Conservation (phyloP, 352 stramenopile genomes). For the Phytopythium litorale region DNA sequence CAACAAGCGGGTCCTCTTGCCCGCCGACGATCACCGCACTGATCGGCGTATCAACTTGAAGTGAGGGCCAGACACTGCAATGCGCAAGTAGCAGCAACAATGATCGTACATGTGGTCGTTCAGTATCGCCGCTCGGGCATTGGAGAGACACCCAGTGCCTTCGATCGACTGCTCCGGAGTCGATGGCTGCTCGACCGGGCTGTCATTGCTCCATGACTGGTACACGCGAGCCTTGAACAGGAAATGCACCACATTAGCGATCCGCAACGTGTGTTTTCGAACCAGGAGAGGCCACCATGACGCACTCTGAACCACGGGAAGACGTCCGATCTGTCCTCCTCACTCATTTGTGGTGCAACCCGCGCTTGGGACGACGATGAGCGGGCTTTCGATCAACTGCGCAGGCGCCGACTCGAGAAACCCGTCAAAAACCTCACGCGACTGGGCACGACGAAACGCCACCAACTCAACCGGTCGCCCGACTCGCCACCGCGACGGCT, state of each 20-base stretch:
- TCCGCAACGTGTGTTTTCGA: neutral
- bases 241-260: neutral
- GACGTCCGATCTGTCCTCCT: neutral
- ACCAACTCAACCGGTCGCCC: neutral
- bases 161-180: neutral
- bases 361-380: neutral
- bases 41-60: constrained; percentile 1
- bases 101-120: constrained; percentile 39
- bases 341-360: neutral
- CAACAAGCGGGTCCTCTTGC: constrained; percentile 24
- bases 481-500: neutral
- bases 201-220: constrained; percentile 22
- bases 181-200: neutral
- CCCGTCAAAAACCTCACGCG: neutral
- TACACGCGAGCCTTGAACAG: constrained; percentile 36
- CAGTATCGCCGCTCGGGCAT: constrained; percentile 24
- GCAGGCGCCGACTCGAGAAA: neutral
- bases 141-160: neutral
- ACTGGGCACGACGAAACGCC: neutral
- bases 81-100: neutral
- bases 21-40: constrained; percentile 63
- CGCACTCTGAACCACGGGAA: constrained; percentile 5
- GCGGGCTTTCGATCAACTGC: neutral
- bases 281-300: neutral
- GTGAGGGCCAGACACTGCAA: constrained; percentile 1